Percentiles rank a stretch among this genome's conserved stretches.
These are phyloP conservation scores for Agrocybe praecox DNA, from an alignment of 768 basidiomycete species.

Conservation along the genomic window DNA sequence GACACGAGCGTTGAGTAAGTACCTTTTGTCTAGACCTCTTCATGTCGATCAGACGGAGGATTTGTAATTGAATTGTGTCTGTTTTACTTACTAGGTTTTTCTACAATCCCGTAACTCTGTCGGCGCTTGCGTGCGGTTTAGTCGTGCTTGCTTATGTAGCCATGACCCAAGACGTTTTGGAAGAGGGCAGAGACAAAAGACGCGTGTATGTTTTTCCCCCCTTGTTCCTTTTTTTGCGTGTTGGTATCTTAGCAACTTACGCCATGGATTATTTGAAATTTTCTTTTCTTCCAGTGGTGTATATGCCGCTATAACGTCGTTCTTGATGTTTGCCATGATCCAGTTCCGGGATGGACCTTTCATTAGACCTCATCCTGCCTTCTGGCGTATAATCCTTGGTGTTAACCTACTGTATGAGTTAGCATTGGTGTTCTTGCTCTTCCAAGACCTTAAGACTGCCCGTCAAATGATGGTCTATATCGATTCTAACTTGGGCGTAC, in stretches of 20 bases:
- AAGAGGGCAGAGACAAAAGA: slow-evolving; percentile 81
- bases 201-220: slow-evolving; percentile 59
- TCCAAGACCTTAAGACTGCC: slow-evolving; percentile 81
- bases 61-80: slow-evolving; percentile 8
- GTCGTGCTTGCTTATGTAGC: slow-evolving; percentile 78
- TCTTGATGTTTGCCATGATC: slow-evolving; percentile 81
- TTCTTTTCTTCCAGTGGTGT: slow-evolving; percentile 52
- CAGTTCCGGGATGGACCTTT: slow-evolving; percentile 92
- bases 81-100: slow-evolving; percentile 62
- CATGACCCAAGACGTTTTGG: slow-evolving; percentile 81
- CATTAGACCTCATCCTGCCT: slow-evolving; percentile 84
- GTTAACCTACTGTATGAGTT: slow-evolving; percentile 85
- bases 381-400: slow-evolving; percentile 81
- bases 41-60: slow-evolving; percentile 4
- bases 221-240: slow-evolving; percentile 2
- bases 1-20: slow-evolving; percentile 85
- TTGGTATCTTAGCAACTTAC: slow-evolving; percentile 1
- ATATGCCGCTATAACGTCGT: slow-evolving; percentile 74
- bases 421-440: slow-evolving; percentile 80
- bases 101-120: slow-evolving; percentile 82
- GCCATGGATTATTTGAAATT: slow-evolving; percentile 4
- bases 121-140: slow-evolving; percentile 68
- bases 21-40: background rate
- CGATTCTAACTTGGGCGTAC: slow-evolving; percentile 70
- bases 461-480: slow-evolving; percentile 77